Conservation (phyloP, 139 green algal species). For the Asterochloris erici region DNA sequence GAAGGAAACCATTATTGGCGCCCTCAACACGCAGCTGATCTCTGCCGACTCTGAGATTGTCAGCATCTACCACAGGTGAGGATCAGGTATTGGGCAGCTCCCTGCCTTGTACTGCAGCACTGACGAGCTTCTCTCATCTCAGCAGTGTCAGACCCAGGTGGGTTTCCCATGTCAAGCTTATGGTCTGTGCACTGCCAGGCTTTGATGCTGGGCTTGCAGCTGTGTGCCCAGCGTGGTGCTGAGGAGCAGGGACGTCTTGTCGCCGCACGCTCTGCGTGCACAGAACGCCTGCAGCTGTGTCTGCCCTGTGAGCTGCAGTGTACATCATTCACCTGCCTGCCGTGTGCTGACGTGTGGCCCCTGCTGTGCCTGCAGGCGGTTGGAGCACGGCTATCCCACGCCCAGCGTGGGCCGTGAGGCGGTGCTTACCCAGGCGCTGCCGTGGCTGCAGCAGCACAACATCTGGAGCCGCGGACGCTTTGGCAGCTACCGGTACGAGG, state of each 20-base stretch:
- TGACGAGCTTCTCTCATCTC: background rate
- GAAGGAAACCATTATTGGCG: conserved; percentile 68
- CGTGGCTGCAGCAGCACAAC: conserved; percentile 70
- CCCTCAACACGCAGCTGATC: conserved; percentile 75
- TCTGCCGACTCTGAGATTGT: conserved; percentile 65
- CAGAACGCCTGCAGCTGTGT: background rate
- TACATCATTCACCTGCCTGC: background rate
- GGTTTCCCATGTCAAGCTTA: background rate
- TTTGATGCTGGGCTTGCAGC: too few species aligned
- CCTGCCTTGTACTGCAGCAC: background rate
- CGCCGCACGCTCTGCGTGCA: background rate
- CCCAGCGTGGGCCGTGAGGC: conserved; percentile 71
- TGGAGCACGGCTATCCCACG: conserved; percentile 89
- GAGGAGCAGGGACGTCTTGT: too few species aligned
- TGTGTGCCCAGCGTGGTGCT: too few species aligned
- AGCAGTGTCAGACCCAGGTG: background rate
- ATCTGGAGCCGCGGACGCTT: conserved; percentile 88
- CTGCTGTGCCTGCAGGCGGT: conserved; percentile 23
- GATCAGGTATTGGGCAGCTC: background rate
- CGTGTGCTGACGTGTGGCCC: background rate
- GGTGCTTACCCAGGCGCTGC: conserved; percentile 80
- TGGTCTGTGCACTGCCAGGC: too few species aligned
- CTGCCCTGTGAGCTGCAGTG: too few species aligned
- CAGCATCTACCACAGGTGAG: conserved; percentile 74
- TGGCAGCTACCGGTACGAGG: conserved; percentile 91